phyloP scores from a whole-genome alignment of 805 yeast genomes.

The Candida ascalaphidarum region DNA sequence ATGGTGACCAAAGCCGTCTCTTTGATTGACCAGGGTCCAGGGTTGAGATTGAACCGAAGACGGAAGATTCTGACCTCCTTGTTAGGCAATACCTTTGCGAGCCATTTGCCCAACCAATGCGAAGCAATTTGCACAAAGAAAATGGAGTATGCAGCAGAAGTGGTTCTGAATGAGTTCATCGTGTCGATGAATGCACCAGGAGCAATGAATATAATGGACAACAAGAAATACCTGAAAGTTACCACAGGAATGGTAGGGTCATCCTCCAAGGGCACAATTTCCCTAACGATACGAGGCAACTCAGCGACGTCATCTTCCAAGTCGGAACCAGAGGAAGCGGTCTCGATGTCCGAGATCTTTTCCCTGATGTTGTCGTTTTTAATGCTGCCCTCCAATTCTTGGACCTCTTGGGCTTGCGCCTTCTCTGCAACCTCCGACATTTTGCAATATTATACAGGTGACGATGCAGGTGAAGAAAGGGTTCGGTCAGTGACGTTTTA shows the following conservation, averaged over 20 bases:
- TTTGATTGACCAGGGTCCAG: slow-evolving; percentile 3
- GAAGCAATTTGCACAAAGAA: slow-evolving; percentile 11
- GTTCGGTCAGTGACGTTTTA: too few species aligned
- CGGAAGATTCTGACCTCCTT: neutral
- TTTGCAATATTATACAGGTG: too few species aligned
- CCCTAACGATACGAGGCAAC: slow-evolving; percentile 6
- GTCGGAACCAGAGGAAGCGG: too few species aligned
- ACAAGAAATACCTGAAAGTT: neutral
- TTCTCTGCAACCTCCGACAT: too few species aligned
- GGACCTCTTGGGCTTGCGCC: too few species aligned
- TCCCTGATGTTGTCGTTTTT: too few species aligned
- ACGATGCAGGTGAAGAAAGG: too few species aligned
- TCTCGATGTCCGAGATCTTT: too few species aligned
- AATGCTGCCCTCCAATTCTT: too few species aligned
- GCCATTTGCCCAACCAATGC: neutral
- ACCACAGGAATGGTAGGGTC: neutral
- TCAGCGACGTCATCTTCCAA: slow-evolving; percentile 3
- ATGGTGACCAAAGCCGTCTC: slow-evolving; percentile 10
- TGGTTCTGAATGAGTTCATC: slow-evolving; percentile 1
- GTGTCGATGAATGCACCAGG: neutral
- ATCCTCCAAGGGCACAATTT: slow-evolving; percentile 8
- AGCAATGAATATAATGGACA: slow-evolving; percentile 1
- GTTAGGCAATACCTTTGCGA: neutral
- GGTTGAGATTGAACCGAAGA: neutral
- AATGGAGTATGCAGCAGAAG: slow-evolving; percentile 1